A percentile compares a stretch with the other conserved stretches of the same genome.
Conservation (phyloP, 179 eudicot genomes). For the Amaranthus tricolor region DNA sequence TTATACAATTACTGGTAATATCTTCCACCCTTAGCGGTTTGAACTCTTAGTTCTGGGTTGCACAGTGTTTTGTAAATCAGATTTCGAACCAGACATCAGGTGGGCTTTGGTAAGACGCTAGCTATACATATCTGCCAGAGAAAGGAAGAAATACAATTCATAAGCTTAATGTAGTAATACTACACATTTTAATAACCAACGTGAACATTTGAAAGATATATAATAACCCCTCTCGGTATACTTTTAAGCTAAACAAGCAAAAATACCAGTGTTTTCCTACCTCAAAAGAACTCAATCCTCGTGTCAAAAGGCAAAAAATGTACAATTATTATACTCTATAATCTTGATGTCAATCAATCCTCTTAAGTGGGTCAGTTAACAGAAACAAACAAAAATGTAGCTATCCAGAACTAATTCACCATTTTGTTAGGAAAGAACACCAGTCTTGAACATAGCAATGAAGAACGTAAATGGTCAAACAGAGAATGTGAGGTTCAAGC, state of each 20-base stretch:
- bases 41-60: constrained; percentile 10
- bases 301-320: background rate
- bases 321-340: background rate
- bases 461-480: background rate
- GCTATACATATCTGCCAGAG: constrained; percentile 50
- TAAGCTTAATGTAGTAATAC: background rate
- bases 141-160: background rate
- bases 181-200: background rate
- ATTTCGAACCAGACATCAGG: constrained; percentile 11
- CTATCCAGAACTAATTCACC: background rate
- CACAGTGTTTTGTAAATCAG: constrained; percentile 15
- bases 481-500: too few species aligned
- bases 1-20: constrained; percentile 15
- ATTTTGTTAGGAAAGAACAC: background rate
- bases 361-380: background rate
- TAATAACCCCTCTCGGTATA: background rate
- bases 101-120: constrained; percentile 22
- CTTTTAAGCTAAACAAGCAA: background rate
- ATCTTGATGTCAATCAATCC: background rate
- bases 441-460: background rate
- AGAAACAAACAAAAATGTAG: background rate
- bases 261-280: background rate
- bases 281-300: background rate
- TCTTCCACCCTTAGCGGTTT: constrained; percentile 1
- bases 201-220: background rate